Evolutionary conservation across 768 basidiomycete genomes (phyloP), one percentile per base, ranked within the genome.

Genomic region (Lactifluus rugatus): DNA sequence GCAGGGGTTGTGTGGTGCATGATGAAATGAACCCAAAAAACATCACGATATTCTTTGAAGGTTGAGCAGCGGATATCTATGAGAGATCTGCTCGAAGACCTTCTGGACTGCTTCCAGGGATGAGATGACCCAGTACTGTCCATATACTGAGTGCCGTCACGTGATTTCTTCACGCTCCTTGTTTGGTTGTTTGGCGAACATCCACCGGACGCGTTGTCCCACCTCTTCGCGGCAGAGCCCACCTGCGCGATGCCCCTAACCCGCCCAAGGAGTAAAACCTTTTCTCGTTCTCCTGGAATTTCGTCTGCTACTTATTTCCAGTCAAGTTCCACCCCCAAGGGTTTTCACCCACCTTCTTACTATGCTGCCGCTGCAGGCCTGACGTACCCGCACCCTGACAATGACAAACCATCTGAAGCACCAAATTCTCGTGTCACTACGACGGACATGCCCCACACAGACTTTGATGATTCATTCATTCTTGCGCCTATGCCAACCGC

Each of bases 341-440:
- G 62, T 5, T 73, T 73, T 44, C 60, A 66, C 7, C 72, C 72
- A 3, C 71, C 72, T 0, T 71, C 72, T 23, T 68, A 70, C 57
- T 73, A 72, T 60, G 72, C 72, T 51, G 72, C 72, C 2, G 72
- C 71, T 5, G 72, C 71, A 21, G 66, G 66, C 7, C 1, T 70
- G 13, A 51, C 57, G 5, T 60, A 62, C 53, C 25, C 50, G 23
- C 37, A 56, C n/a, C 44, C 60, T 39, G 49, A 60, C 5, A 41
- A 54, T 41, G 52, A 36, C 46, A 54, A n/a, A 32, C 13, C 54
- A 14, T 39, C 44, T 21, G 42, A 51, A 16, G 3, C 39, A 23
- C 46, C 9, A 10, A 34, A 23, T 36, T 52, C 37, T 39, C 49
- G 19, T 21, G 6, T 44, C 32, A 36, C 34, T 6, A 49, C 28